These are phyloP conservation scores for Stentor roeselii DNA, from an alignment of 73 alveolate species.

Conservation along the genomic window DNA sequence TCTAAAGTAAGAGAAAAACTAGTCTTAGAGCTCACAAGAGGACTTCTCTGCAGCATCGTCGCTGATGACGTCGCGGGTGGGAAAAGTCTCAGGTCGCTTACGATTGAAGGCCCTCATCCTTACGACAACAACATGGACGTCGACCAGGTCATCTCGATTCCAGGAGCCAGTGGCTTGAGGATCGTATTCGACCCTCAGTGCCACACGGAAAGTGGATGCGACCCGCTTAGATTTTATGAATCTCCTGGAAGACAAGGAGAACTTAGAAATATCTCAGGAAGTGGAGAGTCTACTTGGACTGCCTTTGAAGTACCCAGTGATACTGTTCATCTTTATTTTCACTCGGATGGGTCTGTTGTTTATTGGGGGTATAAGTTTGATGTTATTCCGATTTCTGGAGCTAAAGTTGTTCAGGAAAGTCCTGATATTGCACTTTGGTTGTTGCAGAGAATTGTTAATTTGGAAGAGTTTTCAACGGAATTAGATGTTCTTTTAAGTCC, in stretches of 20 bases:
- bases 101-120: constrained; percentile 21
- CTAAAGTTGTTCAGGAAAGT: neutral
- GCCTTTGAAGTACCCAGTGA: constrained; percentile 22
- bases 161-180: neutral
- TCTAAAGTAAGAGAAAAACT: neutral
- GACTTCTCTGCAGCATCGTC: neutral
- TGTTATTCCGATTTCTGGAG: constrained; percentile 26
- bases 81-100: neutral
- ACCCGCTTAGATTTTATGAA: constrained; percentile 11
- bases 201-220: constrained; percentile 23
- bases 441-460: neutral
- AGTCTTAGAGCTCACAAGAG: neutral
- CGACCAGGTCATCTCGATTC: constrained; percentile 17
- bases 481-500: neutral
- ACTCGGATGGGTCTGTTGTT: constrained; percentile 25
- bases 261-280: neutral
- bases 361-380: constrained; percentile 28
- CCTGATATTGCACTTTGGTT: constrained; percentile 8
- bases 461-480: neutral
- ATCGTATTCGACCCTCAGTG: constrained; percentile 29
- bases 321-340: constrained; percentile 26
- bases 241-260: constrained; percentile 1
- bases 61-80: neutral
- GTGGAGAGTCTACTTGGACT: constrained; percentile 21
- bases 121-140: constrained; percentile 24